Conservation (phyloP, 2,329 filamentous ascomycete genomes). For the Incumbomyces delicatus region DNA sequence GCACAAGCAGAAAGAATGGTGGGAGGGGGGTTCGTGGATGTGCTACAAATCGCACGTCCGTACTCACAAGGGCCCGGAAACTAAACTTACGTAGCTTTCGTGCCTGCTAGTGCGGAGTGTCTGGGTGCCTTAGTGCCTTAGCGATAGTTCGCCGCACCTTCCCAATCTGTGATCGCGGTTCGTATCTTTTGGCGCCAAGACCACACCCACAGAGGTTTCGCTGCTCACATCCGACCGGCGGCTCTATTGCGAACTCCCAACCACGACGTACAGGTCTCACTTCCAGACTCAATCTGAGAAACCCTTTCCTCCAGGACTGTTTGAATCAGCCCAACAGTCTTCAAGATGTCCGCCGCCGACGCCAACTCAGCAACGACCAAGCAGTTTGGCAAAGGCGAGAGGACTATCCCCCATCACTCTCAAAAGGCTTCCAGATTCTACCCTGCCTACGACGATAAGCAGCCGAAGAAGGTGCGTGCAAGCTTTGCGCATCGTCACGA, state of each 20-base stretch:
- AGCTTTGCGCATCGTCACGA: constrained; percentile 9
- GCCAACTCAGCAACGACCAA: constrained; percentile 53
- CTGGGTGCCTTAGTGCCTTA: no score
- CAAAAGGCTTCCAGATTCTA: constrained; percentile 99
- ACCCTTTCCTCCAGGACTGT: constrained; percentile 5
- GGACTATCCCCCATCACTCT: constrained; percentile 73
- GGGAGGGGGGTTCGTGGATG: not conserved
- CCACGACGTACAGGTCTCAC: not conserved
- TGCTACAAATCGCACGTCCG: not conserved
- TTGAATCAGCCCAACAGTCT: constrained; percentile 28
- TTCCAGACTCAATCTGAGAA: constrained; percentile 3
- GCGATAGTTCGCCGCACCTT: no score
- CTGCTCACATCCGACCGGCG: no score
- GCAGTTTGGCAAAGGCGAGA: constrained; percentile 96
- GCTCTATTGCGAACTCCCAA: constrained; percentile 1
- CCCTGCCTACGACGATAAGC: constrained; percentile 80
- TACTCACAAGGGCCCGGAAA: not conserved
- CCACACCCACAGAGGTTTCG: no score
- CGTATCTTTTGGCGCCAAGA: no score
- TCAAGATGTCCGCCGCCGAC: constrained; percentile 46
- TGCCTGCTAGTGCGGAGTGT: not conserved
- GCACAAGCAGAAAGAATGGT: constrained; percentile 7
- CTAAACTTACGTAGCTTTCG: not conserved
- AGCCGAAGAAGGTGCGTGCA: constrained; percentile 85
- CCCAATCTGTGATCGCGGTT: no score